Base-by-base conservation (phyloP, 768 basidiomycete species). In the Amylocystis lapponica region DNA sequence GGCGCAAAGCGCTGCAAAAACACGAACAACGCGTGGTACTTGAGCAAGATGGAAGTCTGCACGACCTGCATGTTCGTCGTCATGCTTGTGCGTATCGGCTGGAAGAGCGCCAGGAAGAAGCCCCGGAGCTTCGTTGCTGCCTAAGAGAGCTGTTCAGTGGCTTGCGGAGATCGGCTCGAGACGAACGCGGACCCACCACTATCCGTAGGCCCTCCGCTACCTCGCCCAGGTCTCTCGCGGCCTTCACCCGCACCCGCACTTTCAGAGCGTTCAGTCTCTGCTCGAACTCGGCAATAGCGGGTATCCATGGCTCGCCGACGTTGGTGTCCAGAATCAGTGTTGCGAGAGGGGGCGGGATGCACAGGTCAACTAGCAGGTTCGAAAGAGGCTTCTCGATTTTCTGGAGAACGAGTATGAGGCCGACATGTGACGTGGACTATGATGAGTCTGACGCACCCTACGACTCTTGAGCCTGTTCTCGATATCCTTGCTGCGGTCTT, bases 61-160 rank as follows among this genome's bases (percentile, higher is more conserved):
- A 98, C 70, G 40, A 96, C 81, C 55, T 92, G 88, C 70, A 98
- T 81, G 59, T 98, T 96, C 6, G 91, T 90, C 11, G 90, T 82
- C 49, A 96, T 83, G 51, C 81, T 91, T 31, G 66, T 69, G 45
- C 83, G 80, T 41, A 96, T 86, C 6, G 95, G 86, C 38, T 83
- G 81, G 54, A 98, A 75, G 17, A 96, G 65, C 2, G 81, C 75
- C 17, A 93, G 70, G 58, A 99, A 91, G 67, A 94, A 93, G 0
- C 71, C 70, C 19, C 93, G 83, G 26, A 98, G 70, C 59, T 96
- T 96, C 2, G 85, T 86, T 2, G 93, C 84, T 32, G 90, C 89
- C 93, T 96, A 36, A 4, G 27, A 19, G 19, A n/a, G n/a, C n/a
- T n/a, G n/a, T n/a, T n/a, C n/a, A n/a, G n/a, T n/a, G n/a, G n/a